Evolutionary conservation across 2,329 filamentous ascomycete species (phyloP), one percentile per base, ranked within the genome.

Genomic region (Botrytis medusae): DNA sequence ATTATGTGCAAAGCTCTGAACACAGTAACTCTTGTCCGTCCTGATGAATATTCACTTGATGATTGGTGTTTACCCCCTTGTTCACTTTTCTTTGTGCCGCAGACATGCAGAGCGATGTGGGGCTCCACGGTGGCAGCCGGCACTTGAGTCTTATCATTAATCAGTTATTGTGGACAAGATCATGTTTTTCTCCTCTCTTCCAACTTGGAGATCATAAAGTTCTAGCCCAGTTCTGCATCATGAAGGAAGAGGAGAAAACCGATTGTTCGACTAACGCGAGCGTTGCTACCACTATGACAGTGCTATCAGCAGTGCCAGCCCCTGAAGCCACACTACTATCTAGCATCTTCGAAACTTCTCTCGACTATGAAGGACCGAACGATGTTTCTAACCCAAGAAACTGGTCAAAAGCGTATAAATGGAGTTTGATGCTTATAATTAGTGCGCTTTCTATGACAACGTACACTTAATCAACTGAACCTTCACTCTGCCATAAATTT

Each of bases 351-450:
- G 32, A 22, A 18, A 32, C 20, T 37, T 14, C 18, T 18, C 29
- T 71, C 8, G 59, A 51, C 57, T 71, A 61, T 22, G 69, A 71
- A n/a, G 69, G 22, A n/a, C 40, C 29, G 2, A 10, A 34, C 25
- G 69, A 71, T 62, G 32, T 9, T 20, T 44, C 40, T 7, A 71
- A 71, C 16, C 69, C 69, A 10, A 60, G n/a, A 60, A 71, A 71
- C 20, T 71, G 69, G 69, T 44, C 54, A 4, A 61, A 61, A 34
- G 42, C 4, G 20, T 71, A 44, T 12, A 71, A 71, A 62, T 71
- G 69, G 54, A 46, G 29, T 37, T 25, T 71, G 12, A 37, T 71
- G 42, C 10, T 46, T 32, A n/a, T 71, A 32, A 48, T 71, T 10
- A 59, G 54, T 46, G 25, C 34, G 5, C n/a, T 71, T 16, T 46